Conservation (phyloP, 2,329 filamentous ascomycete genomes). For the Cladosporium sp. region DNA sequence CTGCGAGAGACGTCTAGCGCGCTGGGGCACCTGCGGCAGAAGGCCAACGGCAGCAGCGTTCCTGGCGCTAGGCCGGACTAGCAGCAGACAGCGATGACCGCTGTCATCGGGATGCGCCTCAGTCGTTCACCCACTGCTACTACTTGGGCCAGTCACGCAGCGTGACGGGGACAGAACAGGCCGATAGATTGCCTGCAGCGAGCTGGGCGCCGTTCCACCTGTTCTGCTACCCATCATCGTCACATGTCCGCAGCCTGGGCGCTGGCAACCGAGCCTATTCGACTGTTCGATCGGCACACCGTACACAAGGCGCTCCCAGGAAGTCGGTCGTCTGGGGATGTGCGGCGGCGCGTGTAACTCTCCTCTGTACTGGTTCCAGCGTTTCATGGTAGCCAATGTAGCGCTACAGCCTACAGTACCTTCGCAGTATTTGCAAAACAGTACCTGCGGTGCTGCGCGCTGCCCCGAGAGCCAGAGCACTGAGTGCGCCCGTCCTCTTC, state of each 20-base stretch:
- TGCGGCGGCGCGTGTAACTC: constrained; percentile 14
- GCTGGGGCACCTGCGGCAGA: constrained; percentile 2
- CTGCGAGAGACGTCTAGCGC: constrained; percentile 9
- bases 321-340: constrained; percentile 17
- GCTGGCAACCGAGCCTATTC: not conserved
- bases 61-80: constrained; percentile 16
- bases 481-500: constrained; percentile 6
- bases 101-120: constrained; percentile 13
- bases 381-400: constrained; percentile 13
- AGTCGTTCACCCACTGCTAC: constrained; percentile 1
- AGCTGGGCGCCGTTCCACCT: not conserved
- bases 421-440: not conserved
- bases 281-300: constrained; percentile 8
- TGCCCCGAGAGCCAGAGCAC: constrained; percentile 8
- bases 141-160: not conserved
- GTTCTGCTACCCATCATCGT: constrained; percentile 4
- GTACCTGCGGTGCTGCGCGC: constrained; percentile 3
- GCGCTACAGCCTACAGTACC: no score
- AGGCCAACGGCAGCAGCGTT: constrained; percentile 4
- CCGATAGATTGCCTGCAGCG: constrained; percentile 18
- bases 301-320: constrained; percentile 19
- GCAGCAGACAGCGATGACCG: constrained; percentile 1
- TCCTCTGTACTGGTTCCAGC: constrained; percentile 11
- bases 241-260: constrained; percentile 16
- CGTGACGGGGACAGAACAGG: not conserved